Evolutionary conservation across 2,329 filamentous ascomycete species (phyloP), one percentile per base, ranked within the genome.

Genomic region (Colletotrichum tropicicola): DNA sequence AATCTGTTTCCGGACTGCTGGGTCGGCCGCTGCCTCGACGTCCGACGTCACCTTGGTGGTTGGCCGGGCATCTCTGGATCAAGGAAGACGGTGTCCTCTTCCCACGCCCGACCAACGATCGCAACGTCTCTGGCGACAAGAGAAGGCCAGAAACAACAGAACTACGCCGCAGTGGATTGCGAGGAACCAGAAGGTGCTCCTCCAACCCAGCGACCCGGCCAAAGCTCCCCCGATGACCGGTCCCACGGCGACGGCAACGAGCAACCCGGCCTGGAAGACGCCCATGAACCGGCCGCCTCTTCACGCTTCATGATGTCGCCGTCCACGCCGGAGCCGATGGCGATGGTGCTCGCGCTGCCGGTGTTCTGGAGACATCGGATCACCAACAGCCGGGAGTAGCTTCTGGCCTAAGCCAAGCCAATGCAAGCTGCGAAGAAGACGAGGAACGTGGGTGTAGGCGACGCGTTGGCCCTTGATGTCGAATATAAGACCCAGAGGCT

Each of bases 231-330:
- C 85, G 8, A 88, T 76, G 4, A 87, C 77, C 0, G 87, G 86
- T 0, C 83, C 77, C 3, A 80, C 58, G 7, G 77, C 74, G 0
- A 77, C 72, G 13, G 78, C 82, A 25, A 77, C 75, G 10, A 76
- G 48, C 39, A 64, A 70, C 27, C 73, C 74, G 3, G 70, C 35
- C 48, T 78, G 80, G 49, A 80, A 82, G 68, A 80, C 80, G 41
- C 81, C 86, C 68, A 89, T 83, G 70, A 84, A 85, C 7, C 79
- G 75, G 17, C 86, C 87, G 48, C 89, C 69, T 91, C 87, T 0
- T 81, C 80, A 2, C 81, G 81, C 0, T 85, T 87, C 0, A 83
- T 83, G 4, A 89, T 79, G 68, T 91, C 89, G 1, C 83, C 84
- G 4, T 90, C 82, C 0, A 90, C 82, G 0, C 83, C 88, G 2